These are phyloP conservation scores for Penicillium nucicola DNA, from an alignment of 495 filamentous ascomycete species.

Conservation along the genomic window DNA sequence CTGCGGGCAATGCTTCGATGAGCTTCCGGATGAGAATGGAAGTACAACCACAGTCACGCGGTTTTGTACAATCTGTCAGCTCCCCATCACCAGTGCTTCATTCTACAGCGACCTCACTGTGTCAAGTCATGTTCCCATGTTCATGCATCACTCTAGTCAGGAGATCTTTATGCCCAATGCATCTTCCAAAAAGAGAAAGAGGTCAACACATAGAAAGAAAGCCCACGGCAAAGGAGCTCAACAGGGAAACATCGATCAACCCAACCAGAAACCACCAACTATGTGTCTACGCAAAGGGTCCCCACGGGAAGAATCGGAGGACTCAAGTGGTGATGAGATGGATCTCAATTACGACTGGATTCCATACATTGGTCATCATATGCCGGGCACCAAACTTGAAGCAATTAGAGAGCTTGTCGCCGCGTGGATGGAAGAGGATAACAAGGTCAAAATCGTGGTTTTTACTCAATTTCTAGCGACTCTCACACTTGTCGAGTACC, in stretches of 20 bases:
- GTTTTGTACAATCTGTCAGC: conserved; percentile 18
- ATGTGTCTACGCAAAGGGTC: no score
- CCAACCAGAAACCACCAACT: neutral
- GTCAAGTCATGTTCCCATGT: no score
- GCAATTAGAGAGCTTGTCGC: conserved; percentile 27
- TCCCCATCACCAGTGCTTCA: conserved; percentile 11
- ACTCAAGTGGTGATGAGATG: conserved; percentile 1
- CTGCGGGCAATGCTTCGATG: conserved; percentile 41
- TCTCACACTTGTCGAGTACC: conserved; percentile 20
- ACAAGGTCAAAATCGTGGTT: conserved; percentile 36
- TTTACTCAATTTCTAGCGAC: conserved; percentile 38
- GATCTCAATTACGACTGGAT: conserved; percentile 23
- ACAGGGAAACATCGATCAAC: neutral
- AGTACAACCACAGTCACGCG: conserved; percentile 10
- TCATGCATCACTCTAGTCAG: no score
- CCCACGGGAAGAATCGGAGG: no score
- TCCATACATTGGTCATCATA: conserved; percentile 4
- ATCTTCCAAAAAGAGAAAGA: neutral
- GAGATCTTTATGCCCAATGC: no score
- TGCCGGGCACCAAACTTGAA: conserved; percentile 28
- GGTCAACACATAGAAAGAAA: neutral
- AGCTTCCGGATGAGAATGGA: conserved; percentile 20
- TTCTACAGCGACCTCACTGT: neutral
- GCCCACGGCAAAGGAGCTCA: conserved; percentile 3
- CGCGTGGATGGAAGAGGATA: conserved; percentile 31